Percentiles rank a stretch among this genome's conserved stretches.
These are phyloP conservation scores for Fusarium torulosum DNA, from an alignment of 2,329 filamentous ascomycete species.

Conservation along the genomic window DNA sequence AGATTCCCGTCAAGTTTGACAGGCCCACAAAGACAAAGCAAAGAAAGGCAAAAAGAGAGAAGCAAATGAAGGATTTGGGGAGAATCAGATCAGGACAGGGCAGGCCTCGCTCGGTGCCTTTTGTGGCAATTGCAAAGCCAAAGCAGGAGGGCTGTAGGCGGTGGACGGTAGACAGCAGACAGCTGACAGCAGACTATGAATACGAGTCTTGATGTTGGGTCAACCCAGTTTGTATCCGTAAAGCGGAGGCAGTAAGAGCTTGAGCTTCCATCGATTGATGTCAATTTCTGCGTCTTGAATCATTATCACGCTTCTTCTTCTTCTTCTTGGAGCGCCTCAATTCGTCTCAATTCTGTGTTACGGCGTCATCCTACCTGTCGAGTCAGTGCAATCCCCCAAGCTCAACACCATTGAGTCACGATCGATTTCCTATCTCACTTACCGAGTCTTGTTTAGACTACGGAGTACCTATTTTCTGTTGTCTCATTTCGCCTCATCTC, in stretches of 20 bases:
- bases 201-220: not conserved
- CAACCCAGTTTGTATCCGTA: not conserved
- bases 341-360: too few species aligned
- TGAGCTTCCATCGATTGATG: too few species aligned
- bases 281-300: not conserved
- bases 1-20: slow-evolving; percentile 44
- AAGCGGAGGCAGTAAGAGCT: too few species aligned
- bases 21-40: slow-evolving; percentile 11
- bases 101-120: not conserved
- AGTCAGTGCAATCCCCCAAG: too few species aligned
- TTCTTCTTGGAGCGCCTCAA: not conserved
- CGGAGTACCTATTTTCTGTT: too few species aligned
- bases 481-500: slow-evolving; percentile 5
- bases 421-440: not conserved
- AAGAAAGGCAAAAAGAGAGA: slow-evolving; percentile 1
- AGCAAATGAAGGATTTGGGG: not conserved
- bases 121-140: slow-evolving; percentile 4
- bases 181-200: too few species aligned
- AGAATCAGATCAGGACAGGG: too few species aligned
- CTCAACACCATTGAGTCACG: too few species aligned
- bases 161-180: too few species aligned
- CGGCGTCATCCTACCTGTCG: too few species aligned
- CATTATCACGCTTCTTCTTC: too few species aligned
- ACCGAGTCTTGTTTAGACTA: not conserved
- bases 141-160: too few species aligned